phyloP scores from a whole-genome alignment of 305 asterid genomes.

The Plantago rigida region DNA sequence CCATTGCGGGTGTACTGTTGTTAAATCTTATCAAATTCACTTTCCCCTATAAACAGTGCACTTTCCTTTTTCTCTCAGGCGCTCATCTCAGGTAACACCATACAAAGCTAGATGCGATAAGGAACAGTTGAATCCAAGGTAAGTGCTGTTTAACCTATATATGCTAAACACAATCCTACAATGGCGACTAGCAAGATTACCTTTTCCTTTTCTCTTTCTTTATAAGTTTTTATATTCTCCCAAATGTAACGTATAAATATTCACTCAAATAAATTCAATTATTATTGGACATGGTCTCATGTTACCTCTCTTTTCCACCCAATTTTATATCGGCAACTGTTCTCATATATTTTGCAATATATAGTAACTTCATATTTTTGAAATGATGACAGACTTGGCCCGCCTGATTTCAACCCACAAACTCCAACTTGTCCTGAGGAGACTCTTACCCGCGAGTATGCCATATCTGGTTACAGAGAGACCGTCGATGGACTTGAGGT shows the following conservation, averaged over 20 bases:
- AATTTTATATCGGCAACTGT: background rate
- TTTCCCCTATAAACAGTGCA: constrained; percentile 17
- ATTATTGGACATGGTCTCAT: background rate
- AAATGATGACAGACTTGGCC: constrained; percentile 60
- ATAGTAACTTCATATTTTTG: constrained; percentile 3
- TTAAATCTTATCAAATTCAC: background rate
- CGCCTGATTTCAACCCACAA: constrained; percentile 87
- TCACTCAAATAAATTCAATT: constrained; percentile 16
- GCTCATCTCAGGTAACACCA: constrained; percentile 48
- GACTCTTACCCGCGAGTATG: constrained; percentile 71
- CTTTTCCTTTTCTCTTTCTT: too few species aligned
- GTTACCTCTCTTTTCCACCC: too few species aligned
- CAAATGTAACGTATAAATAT: background rate
- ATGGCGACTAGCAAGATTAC: too few species aligned
- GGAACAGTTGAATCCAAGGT: constrained; percentile 82
- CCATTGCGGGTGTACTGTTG: background rate
- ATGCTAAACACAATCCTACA: too few species aligned
- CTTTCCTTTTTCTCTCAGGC: constrained; percentile 39
- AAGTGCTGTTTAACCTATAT: constrained; percentile 19
- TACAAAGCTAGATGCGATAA: constrained; percentile 81
- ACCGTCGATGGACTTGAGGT: constrained; percentile 89
- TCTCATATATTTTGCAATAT: constrained; percentile 6
- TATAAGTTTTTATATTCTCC: background rate
- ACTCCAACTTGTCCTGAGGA: constrained; percentile 87
- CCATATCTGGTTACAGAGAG: constrained; percentile 68